Evolutionary conservation across 257 asterid genomes (phyloP), one percentile per base, ranked within the genome.

Genomic region (Primulina huaijiensis): DNA sequence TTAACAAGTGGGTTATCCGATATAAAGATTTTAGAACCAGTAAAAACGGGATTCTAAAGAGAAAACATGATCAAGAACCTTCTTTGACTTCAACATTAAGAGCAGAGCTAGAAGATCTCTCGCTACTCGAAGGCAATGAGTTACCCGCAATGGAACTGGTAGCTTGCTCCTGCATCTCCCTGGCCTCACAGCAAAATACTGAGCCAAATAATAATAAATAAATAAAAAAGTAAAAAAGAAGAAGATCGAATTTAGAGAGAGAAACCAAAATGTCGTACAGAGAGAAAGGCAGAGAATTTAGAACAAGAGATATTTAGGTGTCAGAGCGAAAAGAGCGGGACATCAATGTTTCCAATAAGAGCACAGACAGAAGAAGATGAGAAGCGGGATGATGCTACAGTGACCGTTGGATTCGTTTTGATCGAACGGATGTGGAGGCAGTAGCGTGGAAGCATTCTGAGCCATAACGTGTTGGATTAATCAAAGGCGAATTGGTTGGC

Each of bases 31-130:
- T 6, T 52, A 25, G 35, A 34, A 73, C 16, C 57, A 64, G 12
- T 43, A 65, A 50, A 63, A 27, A 67, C 2, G 20, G 37, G 52
- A 50, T 59, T 31, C 5, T 10, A 8, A 74, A 27, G 76, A 59
- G 58, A 62, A 61, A 68, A 78, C 3, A 60, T 31, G 43, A 62
- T 23, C n/a, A 27, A 10, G 35, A 0, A 86, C 98, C 97, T 86
- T 86, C 95, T 88, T 85, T 92, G 72, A 83, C 76, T 74, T 86
- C 96, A 70, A 72, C 67, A 53, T 87, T 92, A 72, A 84, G 92
- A 7, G 96, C 96, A 27, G 97, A 86, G 81, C 97, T 90, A 3
- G 98, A 92, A 77, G 98, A 92, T 84, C 97, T 88, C 77, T 92
- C 98, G 64, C 97, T 92, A 33, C 98, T 92, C 4, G 98, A 92